Conservation (phyloP, 2,329 filamentous ascomycete species). For the Rosellinia necatrix region DNA sequence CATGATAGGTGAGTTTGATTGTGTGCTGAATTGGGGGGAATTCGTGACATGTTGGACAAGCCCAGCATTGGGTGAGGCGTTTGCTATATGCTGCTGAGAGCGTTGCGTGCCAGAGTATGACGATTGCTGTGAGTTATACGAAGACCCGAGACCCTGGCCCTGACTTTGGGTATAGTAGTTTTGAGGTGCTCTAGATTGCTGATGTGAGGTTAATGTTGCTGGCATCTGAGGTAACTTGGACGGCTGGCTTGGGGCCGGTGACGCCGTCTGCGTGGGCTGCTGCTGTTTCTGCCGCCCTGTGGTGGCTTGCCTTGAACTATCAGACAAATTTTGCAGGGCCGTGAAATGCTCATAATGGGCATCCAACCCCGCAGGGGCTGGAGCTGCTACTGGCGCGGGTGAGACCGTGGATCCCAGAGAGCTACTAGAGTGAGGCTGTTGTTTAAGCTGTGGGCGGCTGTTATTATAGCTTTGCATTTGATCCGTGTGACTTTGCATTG, state of each 20-base stretch:
- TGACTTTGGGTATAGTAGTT: constrained; percentile 40
- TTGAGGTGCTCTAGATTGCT: constrained; percentile 35
- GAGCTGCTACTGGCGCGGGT: constrained; percentile 25
- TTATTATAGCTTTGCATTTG: constrained; percentile 33
- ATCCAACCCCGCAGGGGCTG: constrained; percentile 34
- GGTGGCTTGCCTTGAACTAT: constrained; percentile 31
- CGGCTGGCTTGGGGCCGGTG: constrained; percentile 37
- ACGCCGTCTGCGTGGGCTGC: constrained; percentile 36
- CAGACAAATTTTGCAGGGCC: constrained; percentile 35
- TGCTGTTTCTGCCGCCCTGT: constrained; percentile 37
- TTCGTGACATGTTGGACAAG: constrained; percentile 42
- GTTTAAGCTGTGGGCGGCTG: constrained; percentile 35
- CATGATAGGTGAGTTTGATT: constrained; percentile 42
- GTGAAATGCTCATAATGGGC: constrained; percentile 40
- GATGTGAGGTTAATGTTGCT: constrained; percentile 36
- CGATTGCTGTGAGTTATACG: constrained; percentile 38
- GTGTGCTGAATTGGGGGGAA: constrained; percentile 41
- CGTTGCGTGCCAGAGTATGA: constrained; percentile 39
- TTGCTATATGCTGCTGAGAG: constrained; percentile 37
- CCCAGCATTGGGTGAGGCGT: constrained; percentile 36
- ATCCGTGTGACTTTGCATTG: constrained; percentile 35
- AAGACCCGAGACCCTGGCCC: constrained; percentile 33
- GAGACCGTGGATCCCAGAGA: constrained; percentile 32
- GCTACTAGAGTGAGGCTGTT: constrained; percentile 31
- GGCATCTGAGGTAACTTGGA: constrained; percentile 39